Percentiles rank a stretch among this genome's conserved stretches.
Conservation (phyloP, 2,329 filamentous ascomycete species). For the Acrodontium crateriforme region DNA sequence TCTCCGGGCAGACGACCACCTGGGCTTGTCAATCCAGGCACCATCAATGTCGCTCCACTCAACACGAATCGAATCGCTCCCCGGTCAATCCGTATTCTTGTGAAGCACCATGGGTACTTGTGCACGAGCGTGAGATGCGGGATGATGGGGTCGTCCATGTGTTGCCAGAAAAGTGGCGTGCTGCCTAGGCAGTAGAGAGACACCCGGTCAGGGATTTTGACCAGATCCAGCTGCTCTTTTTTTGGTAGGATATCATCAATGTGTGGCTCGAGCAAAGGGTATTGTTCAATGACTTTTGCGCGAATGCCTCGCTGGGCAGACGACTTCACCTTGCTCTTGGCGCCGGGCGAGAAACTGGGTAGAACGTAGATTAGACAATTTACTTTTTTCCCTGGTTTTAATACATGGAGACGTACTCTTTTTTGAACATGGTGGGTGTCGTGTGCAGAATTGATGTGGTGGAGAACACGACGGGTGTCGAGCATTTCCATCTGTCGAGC, state of each 20-base stretch:
- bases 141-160: slow-evolving; percentile 60
- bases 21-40: slow-evolving; percentile 72
- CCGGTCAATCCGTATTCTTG: slow-evolving; percentile 77
- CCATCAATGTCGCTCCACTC: slow-evolving; percentile 88
- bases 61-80: slow-evolving; percentile 96
- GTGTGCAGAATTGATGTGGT: no score
- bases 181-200: slow-evolving; percentile 73
- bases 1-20: slow-evolving; percentile 63
- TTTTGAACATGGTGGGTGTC: slow-evolving; percentile 71
- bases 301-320: slow-evolving; percentile 82
- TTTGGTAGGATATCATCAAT: slow-evolving; percentile 94
- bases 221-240: slow-evolving; percentile 75
- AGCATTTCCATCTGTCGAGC: no score
- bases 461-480: no score
- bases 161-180: slow-evolving; percentile 82
- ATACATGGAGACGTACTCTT: slow-evolving; percentile 56
- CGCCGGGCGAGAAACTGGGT: slow-evolving; percentile 12
- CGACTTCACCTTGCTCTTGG: slow-evolving; percentile 95
- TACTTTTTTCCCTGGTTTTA: not conserved
- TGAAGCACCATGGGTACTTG: slow-evolving; percentile 73
- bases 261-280: slow-evolving; percentile 70
- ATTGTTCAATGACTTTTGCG: slow-evolving; percentile 66
- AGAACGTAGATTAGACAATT: slow-evolving; percentile 1
- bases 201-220: slow-evolving; percentile 87
- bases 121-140: slow-evolving; percentile 85